phyloP scores from a whole-genome alignment of 495 filamentous ascomycete genomes.

The Aspergillus funiculosus region DNA sequence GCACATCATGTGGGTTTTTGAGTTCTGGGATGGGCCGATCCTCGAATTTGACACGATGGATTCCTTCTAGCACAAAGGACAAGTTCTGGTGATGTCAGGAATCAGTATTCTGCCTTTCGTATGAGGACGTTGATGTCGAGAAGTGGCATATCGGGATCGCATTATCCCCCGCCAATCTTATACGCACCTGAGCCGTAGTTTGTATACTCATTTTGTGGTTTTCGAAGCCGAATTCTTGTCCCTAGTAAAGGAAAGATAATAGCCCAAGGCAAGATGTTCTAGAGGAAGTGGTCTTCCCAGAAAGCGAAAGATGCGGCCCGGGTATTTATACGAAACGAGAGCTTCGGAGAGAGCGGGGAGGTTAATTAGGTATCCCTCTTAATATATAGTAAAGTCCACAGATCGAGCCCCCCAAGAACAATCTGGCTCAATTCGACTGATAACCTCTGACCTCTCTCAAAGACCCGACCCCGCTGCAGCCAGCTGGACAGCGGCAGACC shows the following conservation, averaged over 20 bases:
- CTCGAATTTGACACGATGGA: conserved; percentile 65
- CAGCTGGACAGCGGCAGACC: background rate
- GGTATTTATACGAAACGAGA: background rate
- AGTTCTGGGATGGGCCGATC: conserved; percentile 69
- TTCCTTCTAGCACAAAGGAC: conserved; percentile 76
- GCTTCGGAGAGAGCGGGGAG: background rate
- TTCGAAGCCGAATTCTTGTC: background rate
- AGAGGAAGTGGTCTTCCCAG: no score
- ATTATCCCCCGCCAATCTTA: background rate
- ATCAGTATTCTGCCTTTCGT: background rate
- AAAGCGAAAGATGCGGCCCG: background rate
- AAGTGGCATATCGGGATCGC: no score
- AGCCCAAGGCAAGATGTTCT: background rate
- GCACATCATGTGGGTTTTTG: conserved; percentile 62
- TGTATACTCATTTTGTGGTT: conserved; percentile 13
- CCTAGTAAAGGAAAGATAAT: background rate
- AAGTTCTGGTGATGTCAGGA: conserved; percentile 62
- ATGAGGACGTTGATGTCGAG: background rate
- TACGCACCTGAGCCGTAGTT: conserved; percentile 23
- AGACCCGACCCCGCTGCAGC: background rate
- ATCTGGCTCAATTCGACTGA: no score
- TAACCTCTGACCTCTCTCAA: no score
- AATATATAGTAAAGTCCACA: background rate
- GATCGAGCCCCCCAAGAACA: background rate
- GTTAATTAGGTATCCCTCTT: background rate